Evolutionary conservation across 2,329 filamentous ascomycete genomes (phyloP).

Genomic region (Nothomitra cinnamomea): DNA sequence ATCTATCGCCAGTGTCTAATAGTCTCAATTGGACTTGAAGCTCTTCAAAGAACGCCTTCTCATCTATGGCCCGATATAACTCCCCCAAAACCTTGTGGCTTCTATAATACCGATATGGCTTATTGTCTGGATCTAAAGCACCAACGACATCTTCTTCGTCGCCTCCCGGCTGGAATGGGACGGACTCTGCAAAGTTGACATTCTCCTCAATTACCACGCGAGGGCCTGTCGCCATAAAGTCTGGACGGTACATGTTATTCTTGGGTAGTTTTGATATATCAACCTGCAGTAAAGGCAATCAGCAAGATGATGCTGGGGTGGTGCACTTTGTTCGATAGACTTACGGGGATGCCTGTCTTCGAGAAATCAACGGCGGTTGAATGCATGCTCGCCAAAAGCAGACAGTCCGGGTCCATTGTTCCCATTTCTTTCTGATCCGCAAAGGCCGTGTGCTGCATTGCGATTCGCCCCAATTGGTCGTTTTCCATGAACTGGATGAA

Average conservation of each 20-base stretch:
- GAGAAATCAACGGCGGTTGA: conserved; percentile 62
- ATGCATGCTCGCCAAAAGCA: conserved; percentile 42
- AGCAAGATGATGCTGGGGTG: conserved; percentile 11
- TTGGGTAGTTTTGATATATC: conserved; percentile 28
- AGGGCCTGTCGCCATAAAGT: conserved; percentile 36
- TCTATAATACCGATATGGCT: conserved; percentile 40
- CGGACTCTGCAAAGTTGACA: not conserved
- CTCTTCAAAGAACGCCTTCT: conserved; percentile 44
- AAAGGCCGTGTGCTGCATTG: conserved; percentile 43
- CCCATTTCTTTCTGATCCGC: conserved; percentile 40
- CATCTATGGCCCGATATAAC: conserved; percentile 58
- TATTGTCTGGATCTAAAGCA: conserved; percentile 27
- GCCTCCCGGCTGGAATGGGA: conserved; percentile 14
- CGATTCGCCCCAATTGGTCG: conserved; percentile 49
- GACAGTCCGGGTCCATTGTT: conserved; percentile 34
- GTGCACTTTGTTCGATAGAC: conserved; percentile 5
- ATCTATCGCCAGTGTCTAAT: not conserved
- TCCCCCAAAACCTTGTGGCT: conserved; percentile 52
- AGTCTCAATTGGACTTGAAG: conserved; percentile 23
- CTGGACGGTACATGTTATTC: conserved; percentile 25
- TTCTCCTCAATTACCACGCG: conserved; percentile 24
- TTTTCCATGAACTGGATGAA: conserved; percentile 63
- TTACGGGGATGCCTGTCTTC: conserved; percentile 48
- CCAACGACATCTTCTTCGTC: conserved; percentile 31
- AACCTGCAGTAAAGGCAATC: conserved; percentile 19